Evolutionary conservation across 1,284 basidiomycete genomes (phyloP).

Genomic region (Stereum hirsutum): DNA sequence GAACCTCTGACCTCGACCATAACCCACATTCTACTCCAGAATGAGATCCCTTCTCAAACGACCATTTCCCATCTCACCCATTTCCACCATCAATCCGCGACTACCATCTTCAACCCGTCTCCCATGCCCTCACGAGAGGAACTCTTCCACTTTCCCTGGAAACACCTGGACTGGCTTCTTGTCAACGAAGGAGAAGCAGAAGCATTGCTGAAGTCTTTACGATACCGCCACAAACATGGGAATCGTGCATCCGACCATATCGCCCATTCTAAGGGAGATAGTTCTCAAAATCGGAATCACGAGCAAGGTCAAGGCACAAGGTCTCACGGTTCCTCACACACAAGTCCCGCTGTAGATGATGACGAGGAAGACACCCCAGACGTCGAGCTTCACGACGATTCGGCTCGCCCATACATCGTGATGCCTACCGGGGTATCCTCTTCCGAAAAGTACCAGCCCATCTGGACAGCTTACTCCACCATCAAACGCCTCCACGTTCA

Average conservation of each 20-base stretch:
- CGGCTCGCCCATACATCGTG: background rate
- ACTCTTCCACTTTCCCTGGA: constrained; percentile 37
- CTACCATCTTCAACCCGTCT: constrained; percentile 44
- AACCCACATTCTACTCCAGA: constrained; percentile 47
- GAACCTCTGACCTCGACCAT: constrained; percentile 20
- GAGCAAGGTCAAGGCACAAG: too few relatives aligned
- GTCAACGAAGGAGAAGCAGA: constrained; percentile 43
- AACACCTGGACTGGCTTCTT: constrained; percentile 39
- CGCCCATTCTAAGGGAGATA: too few relatives aligned
- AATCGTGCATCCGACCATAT: too few relatives aligned
- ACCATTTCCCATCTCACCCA: constrained; percentile 28
- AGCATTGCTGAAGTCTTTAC: constrained; percentile 23
- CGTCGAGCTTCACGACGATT: too few relatives aligned
- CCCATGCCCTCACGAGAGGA: constrained; percentile 31
- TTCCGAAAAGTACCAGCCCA: background rate
- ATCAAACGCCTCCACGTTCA: constrained; percentile 10
- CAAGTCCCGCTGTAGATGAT: constrained; percentile 1
- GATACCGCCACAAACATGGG: too few relatives aligned
- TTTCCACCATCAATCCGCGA: constrained; percentile 11
- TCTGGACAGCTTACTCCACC: constrained; percentile 6
- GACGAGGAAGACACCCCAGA: too few relatives aligned
- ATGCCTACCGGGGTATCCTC: background rate
- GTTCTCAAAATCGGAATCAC: too few relatives aligned
- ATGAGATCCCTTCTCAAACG: constrained; percentile 39
- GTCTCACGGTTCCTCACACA: constrained; percentile 1